These are phyloP conservation scores for Silene conica DNA, from an alignment of 148 eudicot genomes.

Conservation along the genomic window DNA sequence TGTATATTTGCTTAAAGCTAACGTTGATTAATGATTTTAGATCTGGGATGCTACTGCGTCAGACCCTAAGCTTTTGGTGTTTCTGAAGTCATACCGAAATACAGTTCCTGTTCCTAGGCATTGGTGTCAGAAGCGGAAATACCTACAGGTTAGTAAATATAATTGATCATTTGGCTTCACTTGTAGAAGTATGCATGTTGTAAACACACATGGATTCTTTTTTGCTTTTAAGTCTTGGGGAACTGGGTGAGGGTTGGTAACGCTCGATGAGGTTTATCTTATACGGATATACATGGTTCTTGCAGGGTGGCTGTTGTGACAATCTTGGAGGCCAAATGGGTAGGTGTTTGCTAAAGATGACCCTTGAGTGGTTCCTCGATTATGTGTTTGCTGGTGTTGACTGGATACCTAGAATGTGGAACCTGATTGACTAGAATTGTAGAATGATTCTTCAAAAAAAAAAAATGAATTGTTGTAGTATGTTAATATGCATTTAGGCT, in stretches of 20 bases:
- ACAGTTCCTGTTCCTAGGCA: constrained; percentile 97
- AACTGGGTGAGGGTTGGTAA: constrained; percentile 44
- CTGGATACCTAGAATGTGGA: constrained; percentile 32
- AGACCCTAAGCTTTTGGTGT: constrained; percentile 16
- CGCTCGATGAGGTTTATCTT: constrained; percentile 74
- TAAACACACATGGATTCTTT: background rate
- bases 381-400: constrained; percentile 44
- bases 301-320: constrained; percentile 97
- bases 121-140: constrained; percentile 95
- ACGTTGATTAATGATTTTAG: constrained; percentile 33
- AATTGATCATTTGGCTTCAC: background rate
- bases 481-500: background rate
- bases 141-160: constrained; percentile 44
- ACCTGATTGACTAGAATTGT: constrained; percentile 7
- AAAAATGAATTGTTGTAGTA: background rate
- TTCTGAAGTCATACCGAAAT: constrained; percentile 37
- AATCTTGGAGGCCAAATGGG: constrained; percentile 72
- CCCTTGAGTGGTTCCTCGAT: constrained; percentile 43
- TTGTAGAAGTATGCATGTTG: background rate
- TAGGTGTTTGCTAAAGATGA: constrained; percentile 71
- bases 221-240: constrained; percentile 32
- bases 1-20: background rate
- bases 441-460: background rate
- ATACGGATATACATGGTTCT: constrained; percentile 86
- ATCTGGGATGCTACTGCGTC: constrained; percentile 88